Evolutionary conservation across 2,329 filamentous ascomycete species (phyloP), one percentile per base, ranked within the genome.

Genomic region (Trichoderma sp.): DNA sequence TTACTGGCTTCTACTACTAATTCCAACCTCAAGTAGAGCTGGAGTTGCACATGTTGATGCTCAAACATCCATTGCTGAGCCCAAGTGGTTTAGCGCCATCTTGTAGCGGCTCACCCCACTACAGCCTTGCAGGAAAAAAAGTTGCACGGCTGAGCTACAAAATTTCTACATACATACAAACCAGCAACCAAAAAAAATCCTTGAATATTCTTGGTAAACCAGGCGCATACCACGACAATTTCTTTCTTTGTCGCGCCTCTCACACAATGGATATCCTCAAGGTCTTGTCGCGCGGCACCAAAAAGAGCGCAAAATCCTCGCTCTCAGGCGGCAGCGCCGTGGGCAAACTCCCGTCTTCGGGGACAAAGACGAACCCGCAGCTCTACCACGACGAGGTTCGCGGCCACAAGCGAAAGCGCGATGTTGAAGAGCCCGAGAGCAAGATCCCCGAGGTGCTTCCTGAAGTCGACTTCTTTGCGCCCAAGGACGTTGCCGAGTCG

Each of bases 251-350:
- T 30, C 53, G 34, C 63, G 39, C 11, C 61, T 53, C 13, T 6
- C 9, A 3, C 36, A 71, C 23, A 20, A 93, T 93, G 91, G 91
- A 94, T 81, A 90, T 93, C 69, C 84, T 93, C 77, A 93, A 90
- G 77, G 83, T 94, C 36, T 84, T 94, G 72, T 93, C 92, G 43
- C 87, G 92, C 65, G 91, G 91, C 71, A 90, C 89, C 3, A 93
- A 92, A 73, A 85, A 85, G 76, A 82, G 85, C 15, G 78, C 83
- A 6, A 85, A 82, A 71, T 76, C 78, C 20, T 73, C 80, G 53
- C 76, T 75, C 30, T 69, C 73, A 39, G 75, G 74, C 53, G 78
- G 80, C 34, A 76, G 76, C 34, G 77, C 79, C 34, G 73, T 81
- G 23, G 76, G 82, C 3, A 86, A 84, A 70, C 83, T 92, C 36